Percentiles rank a stretch among this genome's conserved stretches.
Evolutionary conservation across 257 asterid species (phyloP).

Genomic region (Solanum virginianum): DNA sequence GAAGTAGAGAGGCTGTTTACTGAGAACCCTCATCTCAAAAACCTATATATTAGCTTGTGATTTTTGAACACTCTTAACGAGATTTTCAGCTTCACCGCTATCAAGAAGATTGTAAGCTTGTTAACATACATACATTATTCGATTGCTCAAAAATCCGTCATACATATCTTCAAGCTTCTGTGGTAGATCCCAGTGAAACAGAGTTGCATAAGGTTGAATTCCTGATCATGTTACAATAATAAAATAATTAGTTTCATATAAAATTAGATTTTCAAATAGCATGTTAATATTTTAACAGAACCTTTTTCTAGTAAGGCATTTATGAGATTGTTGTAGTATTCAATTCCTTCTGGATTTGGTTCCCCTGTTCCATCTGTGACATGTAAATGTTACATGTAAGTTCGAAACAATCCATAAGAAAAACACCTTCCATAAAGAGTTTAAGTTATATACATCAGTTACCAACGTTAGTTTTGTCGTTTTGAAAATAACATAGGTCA

Average conservation of each 20-base stretch:
- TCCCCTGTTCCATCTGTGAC: constrained; percentile 65
- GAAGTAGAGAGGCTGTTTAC: no score
- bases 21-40: no score
- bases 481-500: background rate
- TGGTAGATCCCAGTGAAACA: constrained; percentile 92
- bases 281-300: background rate
- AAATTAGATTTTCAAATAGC: background rate
- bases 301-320: constrained; percentile 62
- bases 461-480: background rate
- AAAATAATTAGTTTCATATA: background rate
- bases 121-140: constrained; percentile 40
- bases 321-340: constrained; percentile 64
- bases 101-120: background rate
- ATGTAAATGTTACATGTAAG: background rate
- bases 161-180: constrained; percentile 60
- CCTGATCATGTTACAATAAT: constrained; percentile 22
- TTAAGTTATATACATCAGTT: background rate
- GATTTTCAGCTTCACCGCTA: background rate
- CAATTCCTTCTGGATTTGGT: constrained; percentile 65
- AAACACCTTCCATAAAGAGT: background rate
- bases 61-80: background rate
- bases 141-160: constrained; percentile 48
- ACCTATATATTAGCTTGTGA: background rate
- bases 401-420: background rate
- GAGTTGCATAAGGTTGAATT: constrained; percentile 60